Percentiles rank a stretch among this genome's conserved stretches.
phyloP scores from a whole-genome alignment of 768 basidiomycete species.

The Leucogyrophana mollusca region DNA sequence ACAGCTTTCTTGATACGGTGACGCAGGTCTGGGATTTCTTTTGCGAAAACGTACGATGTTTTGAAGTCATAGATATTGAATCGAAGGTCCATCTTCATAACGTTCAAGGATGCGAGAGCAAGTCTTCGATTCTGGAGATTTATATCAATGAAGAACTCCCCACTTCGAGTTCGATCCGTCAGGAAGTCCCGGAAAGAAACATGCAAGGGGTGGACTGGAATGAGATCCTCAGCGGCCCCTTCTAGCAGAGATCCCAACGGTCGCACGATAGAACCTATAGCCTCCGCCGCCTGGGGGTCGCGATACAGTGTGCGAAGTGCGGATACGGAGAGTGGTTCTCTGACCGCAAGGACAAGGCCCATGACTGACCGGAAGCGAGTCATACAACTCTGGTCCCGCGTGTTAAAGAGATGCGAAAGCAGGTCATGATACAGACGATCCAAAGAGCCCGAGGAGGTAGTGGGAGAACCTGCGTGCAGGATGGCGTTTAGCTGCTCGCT shows the following conservation, averaged over 20 bases:
- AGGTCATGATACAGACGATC: background rate
- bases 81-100: conserved; percentile 4
- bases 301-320: background rate
- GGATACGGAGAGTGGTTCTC: conserved; percentile 1
- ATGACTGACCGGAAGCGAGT: conserved; percentile 6
- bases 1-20: conserved; percentile 18
- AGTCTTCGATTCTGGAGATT: background rate
- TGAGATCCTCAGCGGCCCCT: background rate
- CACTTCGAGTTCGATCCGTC: conserved; percentile 8
- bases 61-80: conserved; percentile 12
- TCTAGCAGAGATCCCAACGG: conserved; percentile 7
- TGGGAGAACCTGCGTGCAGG: conserved; percentile 4
- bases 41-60: conserved; percentile 4
- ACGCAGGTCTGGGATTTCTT: conserved; percentile 1
- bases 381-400: background rate
- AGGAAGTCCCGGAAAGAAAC: conserved; percentile 29
- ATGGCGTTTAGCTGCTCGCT: conserved; percentile 27
- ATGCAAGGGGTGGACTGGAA: conserved; percentile 18
- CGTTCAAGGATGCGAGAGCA: conserved; percentile 5
- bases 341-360: conserved; percentile 2
- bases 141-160: conserved; percentile 11
- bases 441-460: too few relatives aligned
- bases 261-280: background rate
- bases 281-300: too few relatives aligned
- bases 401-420: conserved; percentile 1